phyloP scores from a whole-genome alignment of 441 rosid genomes.

The Corymbia calophylla region DNA sequence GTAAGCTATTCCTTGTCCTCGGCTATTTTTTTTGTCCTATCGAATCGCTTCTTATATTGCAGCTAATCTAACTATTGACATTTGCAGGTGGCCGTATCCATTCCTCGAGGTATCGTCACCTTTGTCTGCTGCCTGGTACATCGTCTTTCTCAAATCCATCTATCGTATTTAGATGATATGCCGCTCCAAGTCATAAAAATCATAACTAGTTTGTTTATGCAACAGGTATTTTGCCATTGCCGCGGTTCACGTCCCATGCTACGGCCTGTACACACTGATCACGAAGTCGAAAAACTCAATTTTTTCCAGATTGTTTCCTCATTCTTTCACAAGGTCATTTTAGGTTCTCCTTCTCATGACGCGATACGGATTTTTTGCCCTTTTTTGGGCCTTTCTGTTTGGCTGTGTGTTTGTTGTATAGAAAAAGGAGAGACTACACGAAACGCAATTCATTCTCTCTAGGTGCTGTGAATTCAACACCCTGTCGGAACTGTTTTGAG shows the following conservation, averaged over 20 bases:
- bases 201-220: neutral
- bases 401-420: neutral
- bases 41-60: neutral
- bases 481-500: neutral
- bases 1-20: conserved; percentile 16
- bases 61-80: neutral
- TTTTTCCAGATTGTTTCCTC: neutral
- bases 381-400: neutral
- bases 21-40: neutral
- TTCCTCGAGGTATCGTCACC: conserved; percentile 6
- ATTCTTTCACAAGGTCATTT: neutral
- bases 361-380: neutral
- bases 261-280: neutral
- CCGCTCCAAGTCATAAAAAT: neutral
- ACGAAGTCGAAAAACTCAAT: neutral
- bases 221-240: neutral
- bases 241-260: neutral
- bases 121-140: conserved; percentile 3
- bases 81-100: conserved; percentile 10
- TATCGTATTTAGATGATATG: neutral
- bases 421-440: neutral
- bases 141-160: neutral
- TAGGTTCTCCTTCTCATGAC: neutral
- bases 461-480: neutral
- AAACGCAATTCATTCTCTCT: neutral